These are phyloP conservation scores for Trichophyton simii DNA, from an alignment of 2,329 filamentous ascomycete species.

Conservation along the genomic window DNA sequence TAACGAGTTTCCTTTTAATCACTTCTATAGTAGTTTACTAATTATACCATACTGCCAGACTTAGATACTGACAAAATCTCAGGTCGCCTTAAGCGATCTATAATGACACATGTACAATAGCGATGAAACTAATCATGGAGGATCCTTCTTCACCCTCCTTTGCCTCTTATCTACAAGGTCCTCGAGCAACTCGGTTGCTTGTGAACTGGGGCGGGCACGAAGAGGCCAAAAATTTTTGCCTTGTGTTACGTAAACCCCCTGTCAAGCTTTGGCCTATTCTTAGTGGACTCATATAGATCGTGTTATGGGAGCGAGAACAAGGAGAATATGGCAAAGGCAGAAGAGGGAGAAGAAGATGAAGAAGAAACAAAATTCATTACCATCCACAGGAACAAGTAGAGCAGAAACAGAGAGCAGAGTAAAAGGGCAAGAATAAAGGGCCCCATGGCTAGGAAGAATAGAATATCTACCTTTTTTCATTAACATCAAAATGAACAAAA, in stretches of 20 bases:
- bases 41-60: neutral
- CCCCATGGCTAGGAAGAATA: neutral
- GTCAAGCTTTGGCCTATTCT: no score
- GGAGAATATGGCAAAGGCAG: neutral
- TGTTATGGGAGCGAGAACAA: no score
- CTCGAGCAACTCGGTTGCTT: no score
- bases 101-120: neutral
- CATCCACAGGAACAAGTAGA: neutral
- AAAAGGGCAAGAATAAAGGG: neutral
- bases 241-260: no score
- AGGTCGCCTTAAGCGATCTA: neutral
- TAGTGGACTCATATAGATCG: no score
- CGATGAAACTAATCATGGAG: neutral
- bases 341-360: neutral
- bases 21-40: neutral
- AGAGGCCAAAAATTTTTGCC: no score
- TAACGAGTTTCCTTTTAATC: neutral
- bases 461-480: constrained; percentile 1
- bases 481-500: constrained; percentile 4
- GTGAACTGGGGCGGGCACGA: no score
- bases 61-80: neutral
- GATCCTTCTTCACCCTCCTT: neutral
- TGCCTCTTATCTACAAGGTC: neutral
- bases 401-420: no score
- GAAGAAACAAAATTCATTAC: neutral